phyloP scores from a whole-genome alignment of 495 filamentous ascomycete species.

The Penicillium ochrochloron region DNA sequence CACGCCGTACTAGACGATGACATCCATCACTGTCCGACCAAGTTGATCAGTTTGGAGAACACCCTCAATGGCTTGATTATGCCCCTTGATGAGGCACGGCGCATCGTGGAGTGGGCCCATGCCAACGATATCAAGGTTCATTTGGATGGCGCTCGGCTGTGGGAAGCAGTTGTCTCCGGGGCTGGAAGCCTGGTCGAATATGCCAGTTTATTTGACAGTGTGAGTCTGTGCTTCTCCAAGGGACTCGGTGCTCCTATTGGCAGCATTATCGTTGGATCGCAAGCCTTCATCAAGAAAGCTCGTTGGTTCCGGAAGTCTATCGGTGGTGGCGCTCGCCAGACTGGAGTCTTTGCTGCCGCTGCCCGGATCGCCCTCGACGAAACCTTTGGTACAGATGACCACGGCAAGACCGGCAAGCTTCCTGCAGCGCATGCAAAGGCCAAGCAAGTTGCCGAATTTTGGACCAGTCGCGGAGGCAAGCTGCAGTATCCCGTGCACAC shows the following conservation, averaged over 20 bases:
- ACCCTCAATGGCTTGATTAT: constrained; percentile 79
- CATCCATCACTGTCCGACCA: constrained; percentile 66
- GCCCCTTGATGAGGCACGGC: constrained; percentile 69
- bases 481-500: constrained; percentile 63
- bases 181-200: constrained; percentile 69
- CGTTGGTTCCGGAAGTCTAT: constrained; percentile 83
- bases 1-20: constrained; percentile 46
- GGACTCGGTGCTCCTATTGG: constrained; percentile 89
- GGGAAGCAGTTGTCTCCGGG: constrained; percentile 70
- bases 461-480: constrained; percentile 60
- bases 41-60: constrained; percentile 83
- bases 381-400: constrained; percentile 64
- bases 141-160: constrained; percentile 83
- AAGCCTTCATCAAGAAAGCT: constrained; percentile 69
- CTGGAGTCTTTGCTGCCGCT: constrained; percentile 54
- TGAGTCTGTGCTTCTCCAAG: constrained; percentile 87
- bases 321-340: constrained; percentile 81
- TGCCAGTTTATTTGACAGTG: constrained; percentile 73
- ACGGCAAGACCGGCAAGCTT: constrained; percentile 68
- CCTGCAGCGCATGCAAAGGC: constrained; percentile 65
- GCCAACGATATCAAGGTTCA: constrained; percentile 72
- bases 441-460: constrained; percentile 64
- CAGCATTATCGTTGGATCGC: constrained; percentile 71
- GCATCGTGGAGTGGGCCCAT: constrained; percentile 72
- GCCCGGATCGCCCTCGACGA: constrained; percentile 55